Conservation (phyloP, 257 asterid genomes). For the Asclepias syriaca region DNA sequence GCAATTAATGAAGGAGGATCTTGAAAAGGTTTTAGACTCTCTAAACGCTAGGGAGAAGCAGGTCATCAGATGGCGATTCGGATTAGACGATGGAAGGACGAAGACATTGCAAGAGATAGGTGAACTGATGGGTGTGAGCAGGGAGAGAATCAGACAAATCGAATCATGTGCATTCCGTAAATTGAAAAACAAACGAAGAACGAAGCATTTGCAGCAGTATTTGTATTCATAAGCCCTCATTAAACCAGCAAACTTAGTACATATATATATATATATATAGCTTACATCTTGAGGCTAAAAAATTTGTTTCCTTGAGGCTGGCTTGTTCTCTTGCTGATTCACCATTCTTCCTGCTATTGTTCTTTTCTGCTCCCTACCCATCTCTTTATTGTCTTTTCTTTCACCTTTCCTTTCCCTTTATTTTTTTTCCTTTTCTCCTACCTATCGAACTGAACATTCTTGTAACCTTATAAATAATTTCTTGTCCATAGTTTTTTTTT, state of each 20-base stretch:
- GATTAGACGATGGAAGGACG: conserved; percentile 77
- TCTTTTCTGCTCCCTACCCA: neutral
- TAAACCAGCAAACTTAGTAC: neutral
- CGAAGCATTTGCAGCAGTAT: conserved; percentile 69
- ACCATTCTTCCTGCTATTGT: conserved; percentile 10
- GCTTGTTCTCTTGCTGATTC: conserved; percentile 21
- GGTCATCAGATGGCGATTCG: conserved; percentile 77
- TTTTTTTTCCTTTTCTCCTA: neutral
- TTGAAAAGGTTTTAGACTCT: conserved; percentile 63
- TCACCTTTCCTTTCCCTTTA: neutral
- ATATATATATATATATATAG: conserved; percentile 1
- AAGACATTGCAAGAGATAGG: conserved; percentile 93
- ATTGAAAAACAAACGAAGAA: conserved; percentile 87
- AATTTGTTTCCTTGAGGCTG: conserved; percentile 35
- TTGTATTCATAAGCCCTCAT: conserved; percentile 28
- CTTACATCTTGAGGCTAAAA: conserved; percentile 18
- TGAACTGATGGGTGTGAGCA: conserved; percentile 83
- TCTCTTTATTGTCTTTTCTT: neutral
- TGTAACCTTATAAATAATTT: conserved; percentile 4
- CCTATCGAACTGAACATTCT: conserved; percentile 10
- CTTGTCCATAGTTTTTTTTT: conserved; percentile 9
- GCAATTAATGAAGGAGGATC: conserved; percentile 75
- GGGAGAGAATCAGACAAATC: conserved; percentile 88
- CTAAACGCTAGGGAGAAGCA: conserved; percentile 75
- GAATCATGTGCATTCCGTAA: conserved; percentile 81